These are phyloP conservation scores for Zygosaccharomyces pseudorouxii DNA, from an alignment of 805 yeast genomes.

Conservation along the genomic window DNA sequence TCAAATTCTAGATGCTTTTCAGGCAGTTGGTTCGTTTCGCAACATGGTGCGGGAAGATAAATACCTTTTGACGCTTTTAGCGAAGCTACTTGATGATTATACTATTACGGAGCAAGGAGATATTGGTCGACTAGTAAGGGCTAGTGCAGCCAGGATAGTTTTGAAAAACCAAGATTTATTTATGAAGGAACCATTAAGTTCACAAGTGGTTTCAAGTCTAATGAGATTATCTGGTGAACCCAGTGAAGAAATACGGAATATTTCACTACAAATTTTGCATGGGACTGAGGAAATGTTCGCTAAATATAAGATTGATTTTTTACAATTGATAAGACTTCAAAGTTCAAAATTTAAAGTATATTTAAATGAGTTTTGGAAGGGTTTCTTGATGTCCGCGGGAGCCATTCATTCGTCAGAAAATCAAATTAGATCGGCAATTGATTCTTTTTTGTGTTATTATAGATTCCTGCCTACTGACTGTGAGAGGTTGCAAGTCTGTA, in stretches of 20 bases:
- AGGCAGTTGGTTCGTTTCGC: neutral
- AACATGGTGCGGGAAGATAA: constrained; percentile 3
- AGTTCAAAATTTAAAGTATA: constrained; percentile 10
- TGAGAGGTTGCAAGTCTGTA: constrained; percentile 14
- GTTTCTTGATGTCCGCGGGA: constrained; percentile 51
- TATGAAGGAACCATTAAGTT: constrained; percentile 7
- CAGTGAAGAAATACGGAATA: constrained; percentile 49
- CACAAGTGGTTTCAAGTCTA: constrained; percentile 35
- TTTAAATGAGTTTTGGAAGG: constrained; percentile 48
- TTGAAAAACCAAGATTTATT: constrained; percentile 7
- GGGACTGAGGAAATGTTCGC: constrained; percentile 4
- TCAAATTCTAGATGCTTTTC: constrained; percentile 14
- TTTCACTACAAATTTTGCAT: constrained; percentile 19
- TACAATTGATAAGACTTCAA: constrained; percentile 16
- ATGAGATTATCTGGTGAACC: constrained; percentile 61
- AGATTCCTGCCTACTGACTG: constrained; percentile 11
- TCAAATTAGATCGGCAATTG: constrained; percentile 42
- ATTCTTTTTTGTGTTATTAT: constrained; percentile 35
- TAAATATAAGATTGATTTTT: constrained; percentile 27
- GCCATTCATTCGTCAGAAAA: constrained; percentile 48
- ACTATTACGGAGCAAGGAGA: constrained; percentile 81
- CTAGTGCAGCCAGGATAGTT: constrained; percentile 35
- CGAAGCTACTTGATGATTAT: constrained; percentile 63
- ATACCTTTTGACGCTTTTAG: constrained; percentile 2
- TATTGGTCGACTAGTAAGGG: constrained; percentile 76